Conservation (phyloP, 768 basidiomycete species). For the Amanita polypyramis region DNA sequence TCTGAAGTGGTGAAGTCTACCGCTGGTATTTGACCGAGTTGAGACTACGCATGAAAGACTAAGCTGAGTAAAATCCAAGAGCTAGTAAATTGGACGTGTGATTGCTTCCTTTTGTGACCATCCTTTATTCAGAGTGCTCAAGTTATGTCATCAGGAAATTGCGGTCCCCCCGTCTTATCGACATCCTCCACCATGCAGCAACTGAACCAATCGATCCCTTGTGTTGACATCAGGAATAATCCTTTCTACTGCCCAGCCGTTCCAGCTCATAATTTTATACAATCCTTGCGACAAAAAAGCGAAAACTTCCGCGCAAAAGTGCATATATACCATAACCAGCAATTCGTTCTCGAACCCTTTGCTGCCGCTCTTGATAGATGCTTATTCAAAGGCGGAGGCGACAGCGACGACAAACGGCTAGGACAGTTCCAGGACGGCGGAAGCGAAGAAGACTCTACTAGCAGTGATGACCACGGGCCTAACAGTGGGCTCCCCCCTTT, state of each 20-base stretch:
- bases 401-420: constrained; percentile 9
- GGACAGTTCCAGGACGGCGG: background rate
- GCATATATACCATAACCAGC: background rate
- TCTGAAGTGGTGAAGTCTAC: too few species aligned
- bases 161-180: too few species aligned
- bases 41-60: too few species aligned
- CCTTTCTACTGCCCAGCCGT: constrained; percentile 48
- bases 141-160: too few species aligned
- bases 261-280: constrained; percentile 34
- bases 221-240: constrained; percentile 37
- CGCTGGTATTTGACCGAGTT: too few species aligned
- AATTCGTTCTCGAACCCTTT: constrained; percentile 21
- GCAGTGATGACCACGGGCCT: background rate
- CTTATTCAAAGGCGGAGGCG: constrained; percentile 12
- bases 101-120: too few species aligned
- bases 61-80: too few species aligned
- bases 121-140: too few species aligned
- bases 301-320: constrained; percentile 11
- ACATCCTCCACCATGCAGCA: background rate
- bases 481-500: background rate
- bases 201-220: background rate
- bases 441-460: background rate
- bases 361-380: constrained; percentile 21
- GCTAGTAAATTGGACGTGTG: too few species aligned
- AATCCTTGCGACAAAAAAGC: constrained; percentile 28